phyloP scores from a whole-genome alignment of 108 stramenopile species.

The Chaetoceros muelleri region DNA sequence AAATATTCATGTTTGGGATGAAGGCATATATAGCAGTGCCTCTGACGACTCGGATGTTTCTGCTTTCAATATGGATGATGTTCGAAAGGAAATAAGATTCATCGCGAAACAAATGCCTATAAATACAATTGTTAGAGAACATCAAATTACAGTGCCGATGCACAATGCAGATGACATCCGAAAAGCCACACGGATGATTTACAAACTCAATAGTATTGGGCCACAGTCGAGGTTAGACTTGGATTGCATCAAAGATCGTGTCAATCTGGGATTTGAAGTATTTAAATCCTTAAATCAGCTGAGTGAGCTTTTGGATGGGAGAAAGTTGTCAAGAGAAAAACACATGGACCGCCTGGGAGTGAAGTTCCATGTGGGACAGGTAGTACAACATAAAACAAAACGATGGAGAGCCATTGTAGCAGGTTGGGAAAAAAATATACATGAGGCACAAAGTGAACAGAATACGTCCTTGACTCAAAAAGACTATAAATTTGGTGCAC shows the following conservation, averaged over 20 bases:
- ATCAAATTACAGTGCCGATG: slow-evolving; percentile 42
- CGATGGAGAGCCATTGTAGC: slow-evolving; percentile 65
- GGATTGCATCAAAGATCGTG: slow-evolving; percentile 25
- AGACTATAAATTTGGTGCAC: slow-evolving; percentile 19
- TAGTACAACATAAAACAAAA: slow-evolving; percentile 48
- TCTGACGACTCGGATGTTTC: slow-evolving; percentile 10
- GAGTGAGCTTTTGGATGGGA: slow-evolving; percentile 24
- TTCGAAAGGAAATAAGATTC: background rate
- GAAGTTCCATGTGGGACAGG: slow-evolving; percentile 55
- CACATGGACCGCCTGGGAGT: slow-evolving; percentile 27
- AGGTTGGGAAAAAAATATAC: slow-evolving; percentile 37
- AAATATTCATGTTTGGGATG: slow-evolving; percentile 9
- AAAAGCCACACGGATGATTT: slow-evolving; percentile 40
- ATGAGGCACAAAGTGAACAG: background rate
- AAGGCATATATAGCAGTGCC: slow-evolving; percentile 17
- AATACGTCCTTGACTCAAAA: slow-evolving; percentile 63
- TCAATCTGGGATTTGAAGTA: slow-evolving; percentile 58
- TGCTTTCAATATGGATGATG: slow-evolving; percentile 2
- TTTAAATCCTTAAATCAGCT: slow-evolving; percentile 60
- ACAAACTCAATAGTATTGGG: slow-evolving; percentile 40
- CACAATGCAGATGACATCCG: slow-evolving; percentile 33
- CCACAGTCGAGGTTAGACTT: slow-evolving; percentile 11
- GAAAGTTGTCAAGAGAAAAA: slow-evolving; percentile 14
- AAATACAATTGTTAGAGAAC: slow-evolving; percentile 25
- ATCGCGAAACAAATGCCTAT: slow-evolving; percentile 5